Base-by-base conservation (phyloP, 305 asterid genomes). In the Petunia hybrid region DNA sequence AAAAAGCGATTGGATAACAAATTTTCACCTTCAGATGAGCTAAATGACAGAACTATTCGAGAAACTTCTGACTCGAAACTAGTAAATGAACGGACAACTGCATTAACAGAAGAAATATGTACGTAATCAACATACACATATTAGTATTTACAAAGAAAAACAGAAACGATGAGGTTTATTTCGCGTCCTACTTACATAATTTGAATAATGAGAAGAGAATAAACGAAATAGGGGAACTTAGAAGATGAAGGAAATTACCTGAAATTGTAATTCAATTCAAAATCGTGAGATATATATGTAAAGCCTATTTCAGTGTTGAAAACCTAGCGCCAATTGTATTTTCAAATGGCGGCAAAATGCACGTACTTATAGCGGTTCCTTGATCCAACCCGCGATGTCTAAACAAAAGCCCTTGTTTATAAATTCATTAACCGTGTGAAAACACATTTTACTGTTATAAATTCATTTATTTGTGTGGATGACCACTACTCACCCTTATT, bases 191-290 rank as follows among this genome's bases (percentile, higher is more conserved):
- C 8, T 35, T 35, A 36, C 2, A 35, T 1, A 8, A 62, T 31
- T 62, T 62, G 14, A 62, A 62, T 63, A 63, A 63, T 36, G 42
- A 4, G 8, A 63, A 63, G 5, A 53, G 3, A 53, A 53, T 4
- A 51, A 9, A 69, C 38, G 9, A 70, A 70, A 45, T 45, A 8
- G 41, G 16, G 41, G 16, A 8, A 43, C 55, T 2, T 65, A 7
- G 76, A 68, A 42, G 56, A 8, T 68, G 7, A 42, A 42, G 42
- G 43, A 1, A 48, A 48, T 48, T 7, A 42, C 56, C 76, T 69
- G 76, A 69, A 69, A 69, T 71, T 71, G 41, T 39, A 71, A 71
- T 48, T 71, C 61, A 48, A 35, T 38, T 46, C 22, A 16, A 71
- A 71, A 46, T 69, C 16, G 59, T 40, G 59, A 43, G 57, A 5